phyloP scores from a whole-genome alignment of 1,284 basidiomycete genomes.

The Gastroboletus turbinatus region DNA sequence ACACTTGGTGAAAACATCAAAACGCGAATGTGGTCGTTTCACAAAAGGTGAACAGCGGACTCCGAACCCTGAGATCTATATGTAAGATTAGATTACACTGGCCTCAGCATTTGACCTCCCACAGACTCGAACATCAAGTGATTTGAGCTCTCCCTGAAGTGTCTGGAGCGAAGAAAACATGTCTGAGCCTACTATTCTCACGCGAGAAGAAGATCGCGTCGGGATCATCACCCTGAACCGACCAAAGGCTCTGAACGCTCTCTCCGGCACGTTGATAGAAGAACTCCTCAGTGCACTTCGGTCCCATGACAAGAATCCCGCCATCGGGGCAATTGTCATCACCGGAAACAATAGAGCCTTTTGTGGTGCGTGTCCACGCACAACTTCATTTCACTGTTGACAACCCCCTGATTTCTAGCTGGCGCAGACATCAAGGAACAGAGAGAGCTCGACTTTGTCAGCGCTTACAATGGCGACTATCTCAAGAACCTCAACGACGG shows the following conservation, averaged over 20 bases:
- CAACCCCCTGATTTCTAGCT: conserved; percentile 19
- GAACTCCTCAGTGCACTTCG: conserved; percentile 47
- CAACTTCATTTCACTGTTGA: not conserved
- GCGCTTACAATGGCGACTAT: conserved; percentile 60
- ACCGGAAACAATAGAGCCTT: conserved; percentile 62
- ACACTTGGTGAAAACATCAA: conserved; percentile 5
- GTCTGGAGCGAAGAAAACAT: conserved; percentile 3
- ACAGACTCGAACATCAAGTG: not conserved
- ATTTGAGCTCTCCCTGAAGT: not conserved
- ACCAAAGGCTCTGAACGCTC: conserved; percentile 65
- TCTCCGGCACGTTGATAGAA: conserved; percentile 49
- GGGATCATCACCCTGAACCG: conserved; percentile 49
- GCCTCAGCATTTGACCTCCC: not conserved
- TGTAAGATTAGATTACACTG: not conserved
- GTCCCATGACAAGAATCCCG: conserved; percentile 45
- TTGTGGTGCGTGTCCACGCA: conserved; percentile 35
- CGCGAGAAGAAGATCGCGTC: conserved; percentile 20
- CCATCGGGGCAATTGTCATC: conserved; percentile 55
- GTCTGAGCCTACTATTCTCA: conserved; percentile 23
- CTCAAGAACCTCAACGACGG: conserved; percentile 54
- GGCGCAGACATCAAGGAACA: conserved; percentile 43
- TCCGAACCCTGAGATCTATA: conserved; percentile 3
- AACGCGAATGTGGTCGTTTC: not conserved
- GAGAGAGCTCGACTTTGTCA: conserved; percentile 40
- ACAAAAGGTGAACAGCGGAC: not conserved